These are phyloP conservation scores for Talaromyces sp. DNA, from an alignment of 2,329 filamentous ascomycete genomes.

Conservation along the genomic window DNA sequence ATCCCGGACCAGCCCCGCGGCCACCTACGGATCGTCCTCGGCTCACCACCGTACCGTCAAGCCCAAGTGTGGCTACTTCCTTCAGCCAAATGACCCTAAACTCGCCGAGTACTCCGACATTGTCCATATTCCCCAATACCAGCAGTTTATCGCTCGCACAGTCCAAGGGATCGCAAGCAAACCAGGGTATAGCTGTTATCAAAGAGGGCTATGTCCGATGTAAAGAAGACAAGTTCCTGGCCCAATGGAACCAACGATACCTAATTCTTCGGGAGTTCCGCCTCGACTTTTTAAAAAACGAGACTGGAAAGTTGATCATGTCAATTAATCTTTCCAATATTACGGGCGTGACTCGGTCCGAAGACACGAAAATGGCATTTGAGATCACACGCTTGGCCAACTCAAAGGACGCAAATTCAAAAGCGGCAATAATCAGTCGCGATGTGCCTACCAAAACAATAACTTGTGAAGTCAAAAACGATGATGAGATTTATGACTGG, in stretches of 20 bases:
- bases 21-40: constrained; percentile 81
- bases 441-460: constrained; percentile 79
- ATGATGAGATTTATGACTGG: constrained; percentile 98
- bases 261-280: constrained; percentile 88
- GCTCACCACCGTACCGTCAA: constrained; percentile 68
- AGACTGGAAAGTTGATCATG: constrained; percentile 82
- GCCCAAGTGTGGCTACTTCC: constrained; percentile 70
- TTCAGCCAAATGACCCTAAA: constrained; percentile 64
- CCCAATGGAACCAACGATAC: constrained; percentile 87
- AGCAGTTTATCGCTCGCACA: constrained; percentile 69
- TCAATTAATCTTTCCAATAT: constrained; percentile 83
- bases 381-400: constrained; percentile 74
- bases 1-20: constrained; percentile 88
- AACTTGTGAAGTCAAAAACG: constrained; percentile 88
- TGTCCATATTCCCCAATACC: constrained; percentile 63
- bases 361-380: constrained; percentile 86
- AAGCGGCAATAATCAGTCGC: constrained; percentile 69
- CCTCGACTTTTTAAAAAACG: constrained; percentile 90
- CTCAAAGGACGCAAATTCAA: constrained; percentile 59
- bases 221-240: constrained; percentile 79
- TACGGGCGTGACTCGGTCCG: constrained; percentile 83
- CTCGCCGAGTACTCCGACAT: constrained; percentile 62
- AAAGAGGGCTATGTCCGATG: constrained; percentile 58
- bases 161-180: constrained; percentile 55
- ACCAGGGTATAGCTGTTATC: constrained; percentile 67